A percentile compares a stretch with the other conserved stretches of the same genome.
Conservation (phyloP, 2,329 filamentous ascomycete species). For the Berkeleyomyces rouxiae region DNA sequence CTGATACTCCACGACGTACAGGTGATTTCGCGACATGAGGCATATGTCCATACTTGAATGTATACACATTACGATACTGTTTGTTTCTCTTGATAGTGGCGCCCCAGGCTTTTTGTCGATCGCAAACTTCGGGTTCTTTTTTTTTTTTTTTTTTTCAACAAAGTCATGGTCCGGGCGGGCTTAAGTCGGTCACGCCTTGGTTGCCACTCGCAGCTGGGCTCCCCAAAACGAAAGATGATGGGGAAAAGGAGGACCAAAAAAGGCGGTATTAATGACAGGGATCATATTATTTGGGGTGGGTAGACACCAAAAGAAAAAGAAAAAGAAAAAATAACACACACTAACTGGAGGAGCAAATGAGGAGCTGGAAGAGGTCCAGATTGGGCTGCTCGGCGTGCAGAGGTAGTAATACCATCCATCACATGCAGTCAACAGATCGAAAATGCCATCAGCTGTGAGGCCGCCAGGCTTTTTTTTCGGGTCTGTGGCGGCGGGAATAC, state of each 20-base stretch:
- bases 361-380: background rate
- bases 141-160: no score
- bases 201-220: background rate
- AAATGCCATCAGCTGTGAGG: background rate
- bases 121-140: background rate
- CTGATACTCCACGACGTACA: background rate
- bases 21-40: no score
- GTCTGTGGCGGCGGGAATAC: background rate
- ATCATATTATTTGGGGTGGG: background rate
- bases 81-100: no score
- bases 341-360: background rate
- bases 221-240: background rate
- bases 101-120: background rate
- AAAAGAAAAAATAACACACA: background rate
- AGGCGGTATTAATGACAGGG: background rate
- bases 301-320: background rate
- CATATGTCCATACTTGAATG: no score
- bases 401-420: no score
- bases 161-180: background rate
- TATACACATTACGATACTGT: no score
- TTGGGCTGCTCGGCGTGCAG: no score
- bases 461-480: background rate
- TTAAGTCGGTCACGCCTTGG: background rate
- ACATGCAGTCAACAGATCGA: background rate
- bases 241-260: background rate